Evolutionary conservation across 805 yeast genomes (phyloP).

Genomic region (Yamadazyma kitorensis): DNA sequence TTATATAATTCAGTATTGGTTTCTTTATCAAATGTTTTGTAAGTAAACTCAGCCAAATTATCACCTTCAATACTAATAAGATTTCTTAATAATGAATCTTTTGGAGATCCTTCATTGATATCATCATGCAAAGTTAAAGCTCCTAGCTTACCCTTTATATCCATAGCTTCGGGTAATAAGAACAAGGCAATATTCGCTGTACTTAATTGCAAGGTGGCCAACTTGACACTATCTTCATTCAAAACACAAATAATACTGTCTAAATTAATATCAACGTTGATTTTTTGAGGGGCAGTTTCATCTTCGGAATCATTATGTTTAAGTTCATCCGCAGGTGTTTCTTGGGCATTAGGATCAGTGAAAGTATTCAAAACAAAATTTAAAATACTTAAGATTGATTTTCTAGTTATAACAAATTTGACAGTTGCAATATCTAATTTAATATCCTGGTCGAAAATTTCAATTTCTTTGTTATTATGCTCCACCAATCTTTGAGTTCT

Average conservation of each 20-base stretch:
- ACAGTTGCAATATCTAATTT: conserved; percentile 75
- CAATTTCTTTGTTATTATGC: conserved; percentile 52
- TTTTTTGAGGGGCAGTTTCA: conserved; percentile 67
- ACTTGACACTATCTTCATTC: conserved; percentile 77
- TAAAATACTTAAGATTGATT: conserved; percentile 70
- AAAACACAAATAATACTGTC: conserved; percentile 72
- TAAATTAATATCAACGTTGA: conserved; percentile 63
- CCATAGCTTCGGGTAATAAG: conserved; percentile 74
- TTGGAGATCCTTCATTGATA: conserved; percentile 57
- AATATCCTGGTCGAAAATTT: conserved; percentile 75
- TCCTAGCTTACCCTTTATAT: conserved; percentile 69
- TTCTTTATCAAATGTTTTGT: conserved; percentile 70
- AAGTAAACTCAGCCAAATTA: conserved; percentile 75
- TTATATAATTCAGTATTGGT: conserved; percentile 50
- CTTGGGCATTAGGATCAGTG: conserved; percentile 71
- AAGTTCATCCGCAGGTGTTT: conserved; percentile 65
- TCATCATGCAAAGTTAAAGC: conserved; percentile 78
- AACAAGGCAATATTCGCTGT: conserved; percentile 67
- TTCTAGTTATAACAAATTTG: conserved; percentile 70
- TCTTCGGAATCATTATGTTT: conserved; percentile 64
- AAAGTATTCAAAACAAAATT: conserved; percentile 85
- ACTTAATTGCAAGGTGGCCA: conserved; percentile 76
- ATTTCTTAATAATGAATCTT: conserved; percentile 58
- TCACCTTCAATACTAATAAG: conserved; percentile 79
- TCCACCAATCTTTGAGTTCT: conserved; percentile 60